A percentile compares a stretch with the other conserved stretches of the same genome.
phyloP scores from a whole-genome alignment of 306 rosid species.

The Cicer bijugum region DNA sequence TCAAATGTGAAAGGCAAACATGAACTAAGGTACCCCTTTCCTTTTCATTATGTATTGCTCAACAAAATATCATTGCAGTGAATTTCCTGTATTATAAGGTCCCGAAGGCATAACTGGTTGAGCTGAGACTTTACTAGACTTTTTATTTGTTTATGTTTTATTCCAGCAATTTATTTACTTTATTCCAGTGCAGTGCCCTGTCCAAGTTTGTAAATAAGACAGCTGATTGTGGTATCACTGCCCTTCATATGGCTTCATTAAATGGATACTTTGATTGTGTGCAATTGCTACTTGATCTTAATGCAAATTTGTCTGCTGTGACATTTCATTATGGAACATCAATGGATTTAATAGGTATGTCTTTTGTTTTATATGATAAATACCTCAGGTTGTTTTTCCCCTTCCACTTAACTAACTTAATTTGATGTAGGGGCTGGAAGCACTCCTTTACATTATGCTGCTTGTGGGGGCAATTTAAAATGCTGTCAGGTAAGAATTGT shows the following conservation, averaged over 20 bases:
- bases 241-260: conserved; percentile 92
- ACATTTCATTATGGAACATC: conserved; percentile 94
- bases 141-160: conserved; percentile 39
- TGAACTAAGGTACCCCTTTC: conserved; percentile 64
- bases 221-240: conserved; percentile 93
- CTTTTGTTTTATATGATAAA: conserved; percentile 16
- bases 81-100: not conserved
- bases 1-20: conserved; percentile 54
- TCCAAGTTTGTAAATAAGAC: conserved; percentile 90
- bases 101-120: too few species aligned
- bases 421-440: conserved; percentile 88
- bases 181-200: conserved; percentile 93
- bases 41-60: conserved; percentile 40
- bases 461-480: conserved; percentile 97
- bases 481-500: conserved; percentile 88
- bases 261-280: conserved; percentile 90
- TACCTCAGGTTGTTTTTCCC: conserved; percentile 29
- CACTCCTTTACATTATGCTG: conserved; percentile 94
- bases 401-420: conserved; percentile 7
- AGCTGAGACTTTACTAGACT: conserved; percentile 12
- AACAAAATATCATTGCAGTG: conserved; percentile 1
- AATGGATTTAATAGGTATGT: conserved; percentile 89
- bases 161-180: conserved; percentile 72
- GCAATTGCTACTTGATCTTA: conserved; percentile 86
- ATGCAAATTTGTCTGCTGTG: conserved; percentile 71